These are phyloP conservation scores for Saccharomyces hybrid DNA, from an alignment of 1,139 yeast genomes.

Conservation along the genomic window DNA sequence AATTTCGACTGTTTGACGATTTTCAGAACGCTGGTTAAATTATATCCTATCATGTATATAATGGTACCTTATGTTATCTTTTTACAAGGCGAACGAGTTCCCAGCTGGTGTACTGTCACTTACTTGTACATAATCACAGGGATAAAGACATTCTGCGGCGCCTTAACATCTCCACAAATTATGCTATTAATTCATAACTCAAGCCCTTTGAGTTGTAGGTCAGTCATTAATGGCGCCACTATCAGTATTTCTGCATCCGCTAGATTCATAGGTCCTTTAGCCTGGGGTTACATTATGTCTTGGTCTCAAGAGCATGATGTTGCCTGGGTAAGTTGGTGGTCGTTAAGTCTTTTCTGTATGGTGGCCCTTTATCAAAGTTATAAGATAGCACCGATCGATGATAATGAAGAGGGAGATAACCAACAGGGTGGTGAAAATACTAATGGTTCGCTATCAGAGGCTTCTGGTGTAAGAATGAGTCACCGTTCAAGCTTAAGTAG, in stretches of 20 bases:
- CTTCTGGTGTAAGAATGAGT: neutral
- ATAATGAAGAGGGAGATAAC: neutral
- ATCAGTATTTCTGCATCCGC: constrained; percentile 47
- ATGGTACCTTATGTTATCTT: constrained; percentile 45
- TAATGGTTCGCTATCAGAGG: neutral
- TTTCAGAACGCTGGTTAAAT: constrained; percentile 36
- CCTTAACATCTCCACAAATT: constrained; percentile 38
- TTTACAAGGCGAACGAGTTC: constrained; percentile 29
- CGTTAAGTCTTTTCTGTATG: constrained; percentile 35
- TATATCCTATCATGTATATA: constrained; percentile 44
- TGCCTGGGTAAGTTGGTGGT: constrained; percentile 48
- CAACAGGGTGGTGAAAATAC: neutral
- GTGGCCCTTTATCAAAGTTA: constrained; percentile 26
- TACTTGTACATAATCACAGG: constrained; percentile 29
- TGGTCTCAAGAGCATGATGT: constrained; percentile 37
- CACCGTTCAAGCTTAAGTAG: constrained; percentile 8
- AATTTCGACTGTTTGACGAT: constrained; percentile 41
- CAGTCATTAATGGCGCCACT: constrained; percentile 44
- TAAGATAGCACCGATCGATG: constrained; percentile 17
- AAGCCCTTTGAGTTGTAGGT: constrained; percentile 42
- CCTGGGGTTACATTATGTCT: constrained; percentile 53
- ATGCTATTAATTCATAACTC: constrained; percentile 42
- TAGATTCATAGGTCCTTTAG: constrained; percentile 49
- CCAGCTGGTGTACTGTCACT: constrained; percentile 12
- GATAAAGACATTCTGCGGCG: constrained; percentile 30